Evolutionary conservation across 306 rosid genomes (phyloP), one percentile per base, ranked within the genome.

Genomic region (Begonia loranthoides): DNA sequence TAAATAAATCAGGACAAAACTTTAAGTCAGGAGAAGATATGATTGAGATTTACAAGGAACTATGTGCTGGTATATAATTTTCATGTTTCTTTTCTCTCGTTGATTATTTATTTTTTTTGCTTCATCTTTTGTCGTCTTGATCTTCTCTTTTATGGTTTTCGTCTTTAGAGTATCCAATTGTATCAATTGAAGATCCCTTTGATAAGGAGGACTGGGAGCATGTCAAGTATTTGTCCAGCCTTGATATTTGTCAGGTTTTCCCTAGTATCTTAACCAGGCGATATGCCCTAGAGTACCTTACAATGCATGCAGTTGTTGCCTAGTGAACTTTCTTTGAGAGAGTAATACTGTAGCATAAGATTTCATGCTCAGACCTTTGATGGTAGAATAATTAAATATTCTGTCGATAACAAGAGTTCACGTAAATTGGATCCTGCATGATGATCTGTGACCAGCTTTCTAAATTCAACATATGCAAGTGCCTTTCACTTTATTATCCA

Each of bases 141-240:
- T 28, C 36, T 28, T 7, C 6, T 28, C 5, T 28, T 28, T 28
- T 28, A 39, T 22, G 10, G 44, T 9, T 57, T 62, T 38, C 34
- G 57, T 54, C 39, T 57, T 2, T 61, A 90, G 99, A 80, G 41
- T 90, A 80, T 79, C 83, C 92, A 19, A 61, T 90, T 58, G 79
- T 82, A 49, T 90, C 92, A 60, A 86, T 90, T 65, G 87, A 85
- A 71, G 99, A 90, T 73, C 99, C 99, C 54, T 86, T 90, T 70
- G 99, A 90, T 77, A 75, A 66, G 80, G 94, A 90, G 73, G 99
- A 86, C 63, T 90, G 95, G 99, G 95, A 90, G 69, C 92, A 70
- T 67, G 49, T 78, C 60, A 90, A 85, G 73, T 2, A 58, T 24
- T 70, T 90, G 67, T 73, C 78, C 28, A 59, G 79, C 55, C 95